Conservation (phyloP, 176 grass and related monocot genomes). For the Oryza meyeriana region DNA sequence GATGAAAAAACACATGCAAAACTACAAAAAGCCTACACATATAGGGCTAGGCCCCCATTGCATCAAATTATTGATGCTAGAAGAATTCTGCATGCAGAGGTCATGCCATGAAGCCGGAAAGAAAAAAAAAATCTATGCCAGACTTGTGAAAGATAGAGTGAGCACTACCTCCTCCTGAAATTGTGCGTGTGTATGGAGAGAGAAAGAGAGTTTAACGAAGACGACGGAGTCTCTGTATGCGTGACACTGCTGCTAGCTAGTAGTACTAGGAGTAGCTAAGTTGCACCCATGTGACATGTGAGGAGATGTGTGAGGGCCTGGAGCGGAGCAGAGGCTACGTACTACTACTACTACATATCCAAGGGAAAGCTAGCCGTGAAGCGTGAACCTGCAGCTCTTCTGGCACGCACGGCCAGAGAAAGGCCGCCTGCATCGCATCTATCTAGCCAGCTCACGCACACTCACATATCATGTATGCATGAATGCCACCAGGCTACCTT, state of each 20-base stretch:
- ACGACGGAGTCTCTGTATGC: neutral
- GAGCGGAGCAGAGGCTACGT: neutral
- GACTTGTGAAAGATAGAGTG: slow-evolving; percentile 32
- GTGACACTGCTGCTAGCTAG: neutral
- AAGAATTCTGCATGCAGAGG: neutral
- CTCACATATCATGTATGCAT: neutral
- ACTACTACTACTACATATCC: too few relatives aligned
- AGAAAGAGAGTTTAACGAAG: neutral
- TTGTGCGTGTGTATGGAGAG: neutral
- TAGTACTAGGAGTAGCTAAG: too few relatives aligned
- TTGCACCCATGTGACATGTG: slow-evolving; percentile 34
- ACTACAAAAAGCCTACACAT: neutral
- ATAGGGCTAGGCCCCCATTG: neutral
- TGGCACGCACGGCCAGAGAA: slow-evolving; percentile 26
- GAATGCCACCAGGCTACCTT: neutral
- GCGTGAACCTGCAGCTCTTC: slow-evolving; percentile 10
- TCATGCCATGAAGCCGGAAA: neutral
- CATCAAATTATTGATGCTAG: slow-evolving; percentile 14
- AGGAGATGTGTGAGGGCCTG: slow-evolving; percentile 26
- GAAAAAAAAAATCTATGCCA: slow-evolving; percentile 13
- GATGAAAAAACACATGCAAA: neutral
- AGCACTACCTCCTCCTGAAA: neutral
- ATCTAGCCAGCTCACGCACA: slow-evolving; percentile 16
- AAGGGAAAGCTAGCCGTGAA: slow-evolving; percentile 15
- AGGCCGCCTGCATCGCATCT: slow-evolving; percentile 32